A percentile compares a stretch with the other conserved stretches of the same genome.
phyloP scores from a whole-genome alignment of 2,329 filamentous ascomycete species.

The Ceratocystis alfenasii region DNA sequence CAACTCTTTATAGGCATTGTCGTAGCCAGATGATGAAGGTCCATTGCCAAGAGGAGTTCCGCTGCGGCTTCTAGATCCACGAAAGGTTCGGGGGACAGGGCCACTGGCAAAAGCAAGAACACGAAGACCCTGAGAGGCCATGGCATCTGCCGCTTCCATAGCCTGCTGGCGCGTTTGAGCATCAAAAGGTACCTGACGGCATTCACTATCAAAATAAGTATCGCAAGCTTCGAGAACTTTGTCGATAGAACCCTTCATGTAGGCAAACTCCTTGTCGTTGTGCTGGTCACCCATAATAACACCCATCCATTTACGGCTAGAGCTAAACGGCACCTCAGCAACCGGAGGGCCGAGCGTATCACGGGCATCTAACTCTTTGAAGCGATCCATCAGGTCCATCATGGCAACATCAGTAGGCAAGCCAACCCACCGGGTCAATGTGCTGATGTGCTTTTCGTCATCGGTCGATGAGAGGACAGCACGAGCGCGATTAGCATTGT shows the following conservation, averaged over 20 bases:
- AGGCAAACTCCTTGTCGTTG: conserved; percentile 65
- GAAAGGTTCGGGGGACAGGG: conserved; percentile 41
- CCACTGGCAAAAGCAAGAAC: conserved; percentile 93
- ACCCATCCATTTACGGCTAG: conserved; percentile 98
- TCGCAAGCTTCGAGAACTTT: conserved; percentile 77
- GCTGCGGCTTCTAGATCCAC: conserved; percentile 25
- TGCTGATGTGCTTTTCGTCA: conserved; percentile 35
- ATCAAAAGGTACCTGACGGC: conserved; percentile 76
- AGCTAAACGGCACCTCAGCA: conserved; percentile 88
- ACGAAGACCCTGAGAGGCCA: conserved; percentile 80
- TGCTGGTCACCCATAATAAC: conserved; percentile 60
- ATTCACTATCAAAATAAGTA: conserved; percentile 76
- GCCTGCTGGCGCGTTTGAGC: conserved; percentile 62
- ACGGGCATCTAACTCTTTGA: conserved; percentile 83
- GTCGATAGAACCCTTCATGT: conserved; percentile 92
- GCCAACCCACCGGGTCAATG: conserved; percentile 79
- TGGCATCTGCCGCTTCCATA: conserved; percentile 63
- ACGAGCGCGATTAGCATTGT: conserved; percentile 35
- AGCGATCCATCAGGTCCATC: conserved; percentile 79
- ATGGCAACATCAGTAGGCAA: conserved; percentile 98
- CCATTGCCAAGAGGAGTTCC: conserved; percentile 37
- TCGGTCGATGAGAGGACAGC: conserved; percentile 80
- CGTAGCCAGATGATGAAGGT: conserved; percentile 38
- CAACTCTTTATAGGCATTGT: conserved; percentile 70
- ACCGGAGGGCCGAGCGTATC: conserved; percentile 72